Conservation (phyloP, 495 filamentous ascomycete genomes). For the Neurospora pannonica region DNA sequence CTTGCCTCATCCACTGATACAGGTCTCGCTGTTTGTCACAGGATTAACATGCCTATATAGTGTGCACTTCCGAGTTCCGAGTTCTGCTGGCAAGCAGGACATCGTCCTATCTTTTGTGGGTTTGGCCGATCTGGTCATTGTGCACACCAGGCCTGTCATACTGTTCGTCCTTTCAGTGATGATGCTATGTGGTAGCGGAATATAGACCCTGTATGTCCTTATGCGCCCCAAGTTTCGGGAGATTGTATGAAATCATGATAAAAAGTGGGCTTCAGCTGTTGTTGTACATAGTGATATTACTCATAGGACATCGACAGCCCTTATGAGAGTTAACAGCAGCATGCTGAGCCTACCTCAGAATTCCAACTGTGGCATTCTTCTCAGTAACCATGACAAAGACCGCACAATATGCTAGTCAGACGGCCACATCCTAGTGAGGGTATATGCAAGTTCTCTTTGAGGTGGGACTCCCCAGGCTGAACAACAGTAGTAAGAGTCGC, state of each 20-base stretch:
- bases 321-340: neutral
- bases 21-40: too few relatives aligned
- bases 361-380: neutral
- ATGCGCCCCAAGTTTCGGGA: neutral
- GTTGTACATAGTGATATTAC: neutral
- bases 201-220: neutral
- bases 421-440: neutral
- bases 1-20: too few relatives aligned
- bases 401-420: neutral
- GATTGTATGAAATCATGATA: neutral
- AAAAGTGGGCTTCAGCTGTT: neutral
- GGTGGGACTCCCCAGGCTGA: neutral
- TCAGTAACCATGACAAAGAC: neutral
- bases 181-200: neutral
- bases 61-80: neutral
- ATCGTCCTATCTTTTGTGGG: neutral
- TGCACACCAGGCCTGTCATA: neutral
- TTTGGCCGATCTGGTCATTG: neutral
- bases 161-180: neutral
- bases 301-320: neutral
- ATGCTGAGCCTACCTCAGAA: neutral
- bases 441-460: neutral
- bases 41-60: neutral
- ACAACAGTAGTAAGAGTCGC: neutral
- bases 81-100: neutral